Evolutionary conservation across 2,329 filamentous ascomycete species (phyloP), one percentile per base, ranked within the genome.

Genomic region (Penicillium sp.): DNA sequence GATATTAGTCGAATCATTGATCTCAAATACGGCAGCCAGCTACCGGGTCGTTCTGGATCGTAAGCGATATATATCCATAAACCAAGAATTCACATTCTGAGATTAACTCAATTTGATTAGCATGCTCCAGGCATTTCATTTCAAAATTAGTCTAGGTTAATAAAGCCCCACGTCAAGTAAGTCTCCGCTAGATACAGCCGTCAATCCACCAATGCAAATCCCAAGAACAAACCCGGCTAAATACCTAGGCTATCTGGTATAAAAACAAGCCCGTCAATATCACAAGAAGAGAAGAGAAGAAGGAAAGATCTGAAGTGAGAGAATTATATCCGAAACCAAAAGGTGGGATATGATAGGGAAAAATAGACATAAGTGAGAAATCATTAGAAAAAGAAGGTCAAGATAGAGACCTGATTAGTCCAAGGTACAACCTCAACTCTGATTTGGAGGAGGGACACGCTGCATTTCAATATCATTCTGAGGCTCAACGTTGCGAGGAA

Each of bases 391-490:
- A 58, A 30, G 57, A 66, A 65, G 64, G 63, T 70, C 31, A 35
- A 26, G 26, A 45, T 44, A 50, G 15, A 41, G 15, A 26, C 26
- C 26, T 5, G 26, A 44, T 49, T n/a, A 58, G 38, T 23, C 15
- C 30, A 51, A 17, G 57, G 29, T 55, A 21, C 15, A 26, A 17
- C 38, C 56, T 69, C 59, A 72, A 30, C 50, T 63, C 58, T 71
- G 64, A 49, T 66, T 67, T 46, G 69, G 62, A 47, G 56, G 66
- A 52, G 69, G 64, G 38, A 90, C 86, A 64, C 84, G 80, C 72
- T 92, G 88, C 89, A 96, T 90, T 76, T 96, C 92, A 71, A 94
- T 82, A 66, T 82, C 80, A 70, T 83, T 77, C 75, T 87, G 81
- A 75, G 84, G 74, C 70, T 84, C 78, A 48, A 78, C 71, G 67